Evolutionary conservation across 108 stramenopile genomes (phyloP).

Genomic region (Discostella pseudostelligera): DNA sequence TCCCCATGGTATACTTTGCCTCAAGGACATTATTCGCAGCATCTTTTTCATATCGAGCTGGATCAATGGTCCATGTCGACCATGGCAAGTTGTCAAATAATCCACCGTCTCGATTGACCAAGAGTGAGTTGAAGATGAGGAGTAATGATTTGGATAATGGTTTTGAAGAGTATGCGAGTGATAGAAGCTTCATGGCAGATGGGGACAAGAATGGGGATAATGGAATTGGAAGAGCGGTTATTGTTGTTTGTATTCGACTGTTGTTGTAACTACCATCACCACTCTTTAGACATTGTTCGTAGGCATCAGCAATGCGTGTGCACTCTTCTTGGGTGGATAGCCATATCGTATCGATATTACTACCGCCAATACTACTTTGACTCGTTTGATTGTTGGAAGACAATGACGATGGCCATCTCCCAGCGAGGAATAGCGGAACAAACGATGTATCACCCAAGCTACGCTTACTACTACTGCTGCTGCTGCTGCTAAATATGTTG

Average conservation of each 20-base stretch:
- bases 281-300: constrained; percentile 1
- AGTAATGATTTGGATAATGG: constrained; percentile 61
- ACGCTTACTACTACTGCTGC: background rate
- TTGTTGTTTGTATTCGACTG: background rate
- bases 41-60: constrained; percentile 61
- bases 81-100: constrained; percentile 83
- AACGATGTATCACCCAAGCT: no score
- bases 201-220: constrained; percentile 24
- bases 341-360: background rate
- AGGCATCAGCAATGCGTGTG: constrained; percentile 2
- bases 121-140: constrained; percentile 50
- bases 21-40: constrained; percentile 69
- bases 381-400: background rate
- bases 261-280: background rate
- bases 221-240: constrained; percentile 22
- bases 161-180: constrained; percentile 36
- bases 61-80: constrained; percentile 73
- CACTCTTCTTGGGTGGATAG: constrained; percentile 11
- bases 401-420: background rate
- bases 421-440: constrained; percentile 11
- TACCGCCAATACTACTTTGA: background rate
- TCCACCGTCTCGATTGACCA: constrained; percentile 70
- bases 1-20: constrained; percentile 65
- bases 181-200: constrained; percentile 42
- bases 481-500: constrained; percentile 14